Conservation (phyloP, 1,284 basidiomycete species). For the Sporisorium sorghi region DNA sequence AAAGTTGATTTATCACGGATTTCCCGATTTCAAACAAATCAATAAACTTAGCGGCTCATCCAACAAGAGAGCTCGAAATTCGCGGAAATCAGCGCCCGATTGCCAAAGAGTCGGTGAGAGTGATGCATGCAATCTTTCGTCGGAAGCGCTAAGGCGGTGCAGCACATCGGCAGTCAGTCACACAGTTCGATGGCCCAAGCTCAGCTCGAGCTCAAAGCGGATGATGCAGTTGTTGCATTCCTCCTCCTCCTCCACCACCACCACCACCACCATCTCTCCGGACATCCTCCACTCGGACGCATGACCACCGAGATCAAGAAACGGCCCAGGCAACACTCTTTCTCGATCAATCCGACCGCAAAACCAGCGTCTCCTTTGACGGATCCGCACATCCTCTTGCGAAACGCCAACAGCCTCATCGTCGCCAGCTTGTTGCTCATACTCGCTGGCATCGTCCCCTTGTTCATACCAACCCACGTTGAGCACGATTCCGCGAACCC, state of each 20-base stretch:
- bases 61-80: no score
- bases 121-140: not conserved
- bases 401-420: constrained; percentile 20
- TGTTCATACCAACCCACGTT: constrained; percentile 11
- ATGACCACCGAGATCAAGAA: constrained; percentile 20
- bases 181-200: not conserved
- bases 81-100: constrained; percentile 1
- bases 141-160: not conserved
- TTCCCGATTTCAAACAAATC: no score
- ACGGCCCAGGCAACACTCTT: constrained; percentile 27
- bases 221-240: constrained; percentile 6
- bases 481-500: not conserved
- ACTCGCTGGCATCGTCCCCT: constrained; percentile 13
- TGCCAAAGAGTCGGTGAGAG: not conserved
- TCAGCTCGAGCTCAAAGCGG: not conserved
- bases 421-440: constrained; percentile 32
- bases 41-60: no score
- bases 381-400: constrained; percentile 11
- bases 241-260: not conserved
- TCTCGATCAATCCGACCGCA: constrained; percentile 21
- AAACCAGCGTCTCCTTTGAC: not conserved
- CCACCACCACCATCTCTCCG: no score
- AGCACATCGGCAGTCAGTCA: not conserved
- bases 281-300: constrained; percentile 2
- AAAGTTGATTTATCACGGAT: not conserved